Evolutionary conservation across 371 early-diverging fungal genomes (phyloP).

Genomic region (Apophysomyces sp.): DNA sequence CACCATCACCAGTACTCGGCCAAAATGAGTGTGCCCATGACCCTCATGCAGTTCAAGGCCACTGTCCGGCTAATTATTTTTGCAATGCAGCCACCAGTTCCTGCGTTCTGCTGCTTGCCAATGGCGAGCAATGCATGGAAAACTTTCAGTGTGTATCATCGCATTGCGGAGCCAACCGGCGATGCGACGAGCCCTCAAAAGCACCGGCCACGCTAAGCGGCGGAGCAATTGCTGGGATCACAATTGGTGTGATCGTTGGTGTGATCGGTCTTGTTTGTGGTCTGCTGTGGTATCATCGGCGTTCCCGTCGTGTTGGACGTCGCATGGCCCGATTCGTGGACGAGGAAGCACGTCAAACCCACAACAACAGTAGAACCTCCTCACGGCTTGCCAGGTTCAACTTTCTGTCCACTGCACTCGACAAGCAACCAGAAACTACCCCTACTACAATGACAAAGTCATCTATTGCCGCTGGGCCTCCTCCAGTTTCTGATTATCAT

Average conservation of each 20-base stretch:
- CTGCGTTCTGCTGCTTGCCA: conserved; percentile 12
- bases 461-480: neutral
- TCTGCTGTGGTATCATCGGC: conserved; percentile 13
- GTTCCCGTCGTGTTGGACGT: conserved; percentile 8
- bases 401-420: conserved; percentile 26
- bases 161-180: conserved; percentile 13
- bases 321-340: conserved; percentile 14
- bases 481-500: too few species aligned
- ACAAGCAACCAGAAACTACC: neutral
- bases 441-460: neutral
- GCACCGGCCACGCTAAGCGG: conserved; percentile 6
- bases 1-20: conserved; percentile 28
- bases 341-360: conserved; percentile 1
- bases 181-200: neutral
- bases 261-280: conserved; percentile 10
- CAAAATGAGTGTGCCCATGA: conserved; percentile 23
- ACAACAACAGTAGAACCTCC: neutral
- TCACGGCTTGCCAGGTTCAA: conserved; percentile 29
- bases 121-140: conserved; percentile 21
- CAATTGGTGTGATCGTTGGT: conserved; percentile 24
- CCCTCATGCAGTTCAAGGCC: conserved; percentile 20
- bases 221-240: conserved; percentile 30
- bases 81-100: conserved; percentile 27
- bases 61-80: conserved; percentile 20
- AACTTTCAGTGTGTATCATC: conserved; percentile 30